Base-by-base conservation (phyloP, 176 grass and related monocot species). In the Lolium multiflorum region DNA sequence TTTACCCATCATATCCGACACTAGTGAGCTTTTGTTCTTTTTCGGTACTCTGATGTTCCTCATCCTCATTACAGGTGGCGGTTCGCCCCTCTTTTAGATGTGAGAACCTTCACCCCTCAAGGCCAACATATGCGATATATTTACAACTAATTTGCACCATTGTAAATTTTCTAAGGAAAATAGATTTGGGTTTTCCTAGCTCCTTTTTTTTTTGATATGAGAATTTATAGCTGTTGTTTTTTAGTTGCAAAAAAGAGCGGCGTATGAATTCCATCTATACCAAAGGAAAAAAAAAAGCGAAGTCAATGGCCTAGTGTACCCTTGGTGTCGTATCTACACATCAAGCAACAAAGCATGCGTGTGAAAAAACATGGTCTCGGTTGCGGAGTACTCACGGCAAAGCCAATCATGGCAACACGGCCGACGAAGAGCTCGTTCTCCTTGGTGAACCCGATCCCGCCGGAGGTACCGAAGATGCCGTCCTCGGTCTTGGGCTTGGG, bases 391-490 rank as follows among this genome's bases (percentile, higher is more conserved):
- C 97, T 94, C 72, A 99, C 97, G 17, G 97, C 97, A 61, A 99
- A 99, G 9, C 97, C 97, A 85, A 99, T 87, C 97, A 99, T 99
- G 11, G 97, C 97, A 16, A 99, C 97, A 43, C 97, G 92, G 49
- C 97, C 97, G 21, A 99, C 97, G 56, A 99, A 99, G 52, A 99
- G 92, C 94, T 99, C 97, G 81, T 99, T 99, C 92, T 99, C 88
- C 84, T 99, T 99, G 75, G 97, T 99, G 89, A 99, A 99, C 17
- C 97, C 97, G 77, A 99, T 99, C 35, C 97, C 97, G 4, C 97
- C 97, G 39, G 97, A 99, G 37, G 97, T 99, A 24, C 97, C 97
- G 49, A 99, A 99, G 79, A 99, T 85, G 11, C 97, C 97, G 76
- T 94, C 92, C 85, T 99, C 97, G 1, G 95, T 91, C 89, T 91